Evolutionary conservation across 164 flowering plant species (phyloP), one percentile per base, ranked within the genome.

Genomic region (Buxus sempervirens): DNA sequence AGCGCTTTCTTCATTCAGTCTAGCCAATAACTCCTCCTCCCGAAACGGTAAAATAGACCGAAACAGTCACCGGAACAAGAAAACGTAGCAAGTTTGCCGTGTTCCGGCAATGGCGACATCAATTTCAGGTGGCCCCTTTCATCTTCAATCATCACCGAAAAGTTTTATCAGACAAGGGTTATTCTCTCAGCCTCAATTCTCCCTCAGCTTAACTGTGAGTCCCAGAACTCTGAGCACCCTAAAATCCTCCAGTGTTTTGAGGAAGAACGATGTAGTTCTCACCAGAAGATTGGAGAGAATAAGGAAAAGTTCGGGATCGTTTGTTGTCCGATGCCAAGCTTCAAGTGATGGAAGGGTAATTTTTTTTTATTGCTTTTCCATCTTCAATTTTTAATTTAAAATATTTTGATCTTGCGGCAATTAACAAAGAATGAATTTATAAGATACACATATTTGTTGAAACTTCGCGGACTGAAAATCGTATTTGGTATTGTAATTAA

Each of bases 331-430:
- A 55, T 90, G 96, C 54, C 88, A 88, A 15, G 81, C 84, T 62
- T 63, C 83, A 6, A 72, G 76, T 0, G 70, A 68, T 74, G 96
- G 95, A 78, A 83, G 88, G 86, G 98, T 92, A 73, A 77, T 61
- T 25, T 22, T 9, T 61, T 25, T 22, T 9, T 51, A 22, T 56
- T 27, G 12, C 14, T 15, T 20, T 6, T 51, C 20, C 64, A 4
- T 6, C 18, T 10, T 28, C 12, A n/a, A 0, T 13, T 54, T 42
- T 9, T 32, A 12, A 0, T 24, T 51, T 19, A 57, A 12, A 3
- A 45, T 45, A 45, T n/a, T 32, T 58, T 10, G 45, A 6, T 9
- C 10, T 18, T 62, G 19, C 58, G 0, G 24, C 4, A 3, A 3
- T 32, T 32, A 32, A 32, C 38, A 32, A 3, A 32, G 5, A 32